A percentile compares a stretch with the other conserved stretches of the same genome.
Evolutionary conservation across 148 eudicot species (phyloP).

Genomic region (Spergularia marina): DNA sequence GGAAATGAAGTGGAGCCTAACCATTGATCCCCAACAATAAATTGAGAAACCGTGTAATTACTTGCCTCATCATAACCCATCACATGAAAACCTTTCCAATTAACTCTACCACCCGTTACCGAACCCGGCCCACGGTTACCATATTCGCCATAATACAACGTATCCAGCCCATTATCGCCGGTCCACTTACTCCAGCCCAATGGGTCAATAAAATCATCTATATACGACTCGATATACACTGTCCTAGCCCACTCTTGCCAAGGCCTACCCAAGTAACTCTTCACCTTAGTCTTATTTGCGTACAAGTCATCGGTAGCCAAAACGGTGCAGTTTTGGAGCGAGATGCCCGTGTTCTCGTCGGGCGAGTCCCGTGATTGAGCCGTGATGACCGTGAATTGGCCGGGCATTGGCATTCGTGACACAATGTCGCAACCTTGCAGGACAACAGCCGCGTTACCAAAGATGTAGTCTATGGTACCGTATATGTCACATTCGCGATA

Average conservation of each 20-base stretch:
- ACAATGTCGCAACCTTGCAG: constrained; percentile 74
- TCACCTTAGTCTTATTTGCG: constrained; percentile 31
- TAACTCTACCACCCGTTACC: constrained; percentile 40
- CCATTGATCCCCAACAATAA: constrained; percentile 84
- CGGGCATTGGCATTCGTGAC: constrained; percentile 66
- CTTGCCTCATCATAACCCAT: constrained; percentile 79
- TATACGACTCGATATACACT: constrained; percentile 64
- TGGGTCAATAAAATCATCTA: constrained; percentile 59
- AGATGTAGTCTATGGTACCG: constrained; percentile 86
- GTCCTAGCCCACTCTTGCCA: constrained; percentile 70
- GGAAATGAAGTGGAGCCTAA: constrained; percentile 87
- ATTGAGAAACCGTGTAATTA: constrained; percentile 71
- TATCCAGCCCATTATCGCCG: constrained; percentile 39
- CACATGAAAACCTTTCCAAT: constrained; percentile 69
- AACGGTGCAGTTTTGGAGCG: constrained; percentile 76
- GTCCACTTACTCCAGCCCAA: constrained; percentile 65
- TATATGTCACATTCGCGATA: constrained; percentile 83
- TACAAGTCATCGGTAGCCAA: constrained; percentile 53
- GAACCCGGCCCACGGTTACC: constrained; percentile 70
- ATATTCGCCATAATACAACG: constrained; percentile 82
- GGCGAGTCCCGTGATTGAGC: constrained; percentile 70
- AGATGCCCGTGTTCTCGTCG: constrained; percentile 69
- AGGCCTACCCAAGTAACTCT: constrained; percentile 79
- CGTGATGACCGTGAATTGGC: constrained; percentile 72
- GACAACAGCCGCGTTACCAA: constrained; percentile 86